A percentile compares a stretch with the other conserved stretches of the same genome.
Conservation (phyloP, 73 alveolate species). For the Paramecium tetraurelia region DNA sequence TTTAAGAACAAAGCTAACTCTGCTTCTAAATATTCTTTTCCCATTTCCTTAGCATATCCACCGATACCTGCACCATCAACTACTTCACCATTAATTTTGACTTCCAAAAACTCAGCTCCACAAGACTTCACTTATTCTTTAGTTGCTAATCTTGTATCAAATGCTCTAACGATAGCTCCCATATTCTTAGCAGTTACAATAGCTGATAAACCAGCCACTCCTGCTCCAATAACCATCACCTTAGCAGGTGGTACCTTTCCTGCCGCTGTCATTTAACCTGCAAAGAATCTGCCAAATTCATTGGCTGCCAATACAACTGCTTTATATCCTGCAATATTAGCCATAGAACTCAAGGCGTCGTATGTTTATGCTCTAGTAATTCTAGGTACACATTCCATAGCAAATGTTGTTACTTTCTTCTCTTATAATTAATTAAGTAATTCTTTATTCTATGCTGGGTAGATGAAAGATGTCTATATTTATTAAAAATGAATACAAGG, state of each 20-base stretch:
- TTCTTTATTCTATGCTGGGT: constrained; percentile 66
- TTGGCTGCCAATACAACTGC: constrained; percentile 80
- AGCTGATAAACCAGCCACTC: constrained; percentile 87
- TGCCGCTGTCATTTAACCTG: constrained; percentile 88
- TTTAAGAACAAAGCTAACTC: constrained; percentile 68
- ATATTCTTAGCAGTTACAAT: constrained; percentile 75
- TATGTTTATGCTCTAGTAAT: constrained; percentile 78
- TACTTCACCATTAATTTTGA: constrained; percentile 71
- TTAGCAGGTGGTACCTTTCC: constrained; percentile 86
- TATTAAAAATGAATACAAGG: neutral
- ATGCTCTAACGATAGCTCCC: constrained; percentile 73
- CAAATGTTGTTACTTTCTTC: constrained; percentile 58
- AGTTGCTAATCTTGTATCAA: constrained; percentile 73
- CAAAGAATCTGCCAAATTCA: constrained; percentile 78
- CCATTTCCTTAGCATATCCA: constrained; percentile 77
- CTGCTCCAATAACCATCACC: constrained; percentile 81
- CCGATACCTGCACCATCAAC: constrained; percentile 76
- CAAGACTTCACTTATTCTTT: constrained; percentile 71
- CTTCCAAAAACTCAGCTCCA: constrained; percentile 82
- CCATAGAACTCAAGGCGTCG: constrained; percentile 73
- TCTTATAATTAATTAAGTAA: constrained; percentile 13
- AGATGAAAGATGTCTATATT: constrained; percentile 39
- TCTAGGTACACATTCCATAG: constrained; percentile 87
- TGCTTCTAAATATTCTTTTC: constrained; percentile 62
- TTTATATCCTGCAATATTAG: constrained; percentile 78